Evolutionary conservation across 208 protist species (phyloP).

Genomic region (Porcisia hertigi): DNA sequence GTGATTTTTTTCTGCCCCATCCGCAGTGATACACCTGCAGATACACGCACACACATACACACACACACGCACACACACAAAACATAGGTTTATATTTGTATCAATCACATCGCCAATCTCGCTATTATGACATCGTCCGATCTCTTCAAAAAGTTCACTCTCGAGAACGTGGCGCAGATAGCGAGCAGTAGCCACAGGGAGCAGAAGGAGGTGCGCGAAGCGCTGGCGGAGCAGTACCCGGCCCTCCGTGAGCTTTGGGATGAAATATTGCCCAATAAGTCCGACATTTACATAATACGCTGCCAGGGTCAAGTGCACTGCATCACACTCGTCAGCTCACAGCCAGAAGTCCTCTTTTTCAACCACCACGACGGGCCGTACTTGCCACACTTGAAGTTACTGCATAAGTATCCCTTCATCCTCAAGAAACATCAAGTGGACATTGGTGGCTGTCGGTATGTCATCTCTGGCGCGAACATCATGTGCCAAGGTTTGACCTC

Average conservation of each 20-base stretch:
- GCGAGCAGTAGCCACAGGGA: slow-evolving; percentile 86
- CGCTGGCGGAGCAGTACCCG: slow-evolving; percentile 89
- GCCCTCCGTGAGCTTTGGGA: slow-evolving; percentile 86
- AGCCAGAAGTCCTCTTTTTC: slow-evolving; percentile 96
- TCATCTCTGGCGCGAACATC: slow-evolving; percentile 97
- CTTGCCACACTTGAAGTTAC: slow-evolving; percentile 93
- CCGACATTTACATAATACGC: slow-evolving; percentile 92
- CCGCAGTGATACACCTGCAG: background rate
- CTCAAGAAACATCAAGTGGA: slow-evolving; percentile 96
- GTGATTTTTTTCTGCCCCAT: too few relatives aligned
- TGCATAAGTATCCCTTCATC: slow-evolving; percentile 98
- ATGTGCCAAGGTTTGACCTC: slow-evolving; percentile 98
- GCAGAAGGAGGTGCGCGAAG: slow-evolving; percentile 87
- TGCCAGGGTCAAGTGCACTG: slow-evolving; percentile 93
- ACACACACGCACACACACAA: background rate
- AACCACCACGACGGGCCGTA: slow-evolving; percentile 95
- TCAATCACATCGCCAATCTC: background rate
- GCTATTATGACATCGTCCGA: slow-evolving; percentile 46
- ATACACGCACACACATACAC: background rate
- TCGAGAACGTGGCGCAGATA: slow-evolving; percentile 89
- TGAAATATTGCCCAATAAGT: slow-evolving; percentile 94
- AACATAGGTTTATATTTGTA: background rate
- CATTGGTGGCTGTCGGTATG: slow-evolving; percentile 96
- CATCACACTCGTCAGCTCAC: slow-evolving; percentile 90
- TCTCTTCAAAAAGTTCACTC: slow-evolving; percentile 92